A percentile compares a stretch with the other conserved stretches of the same genome.
phyloP scores from a whole-genome alignment of 768 basidiomycete species.

The Amanita rimosa region DNA sequence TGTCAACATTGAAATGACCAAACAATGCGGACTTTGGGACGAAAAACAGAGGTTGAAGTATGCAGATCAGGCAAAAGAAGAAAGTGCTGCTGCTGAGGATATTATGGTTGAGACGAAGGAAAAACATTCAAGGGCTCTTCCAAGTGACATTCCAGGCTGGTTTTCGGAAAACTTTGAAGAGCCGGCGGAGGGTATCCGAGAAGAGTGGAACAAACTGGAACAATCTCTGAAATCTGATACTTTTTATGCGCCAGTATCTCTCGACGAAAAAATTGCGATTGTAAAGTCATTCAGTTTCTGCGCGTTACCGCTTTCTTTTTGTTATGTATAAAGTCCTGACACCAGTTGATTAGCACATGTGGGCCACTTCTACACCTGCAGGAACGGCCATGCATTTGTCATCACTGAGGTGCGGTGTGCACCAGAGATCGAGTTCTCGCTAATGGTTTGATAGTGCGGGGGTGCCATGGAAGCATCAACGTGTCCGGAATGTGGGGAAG shows the following conservation, averaged over 20 bases:
- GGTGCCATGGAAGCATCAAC: slow-evolving; percentile 34
- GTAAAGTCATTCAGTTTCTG: slow-evolving; percentile 40
- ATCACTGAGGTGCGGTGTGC: slow-evolving; percentile 36
- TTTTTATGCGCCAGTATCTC: slow-evolving; percentile 40
- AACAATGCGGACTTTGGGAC: slow-evolving; percentile 15
- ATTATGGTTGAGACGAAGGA: slow-evolving; percentile 8
- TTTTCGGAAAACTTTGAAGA: slow-evolving; percentile 28
- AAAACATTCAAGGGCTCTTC: slow-evolving; percentile 11
- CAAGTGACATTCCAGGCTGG: slow-evolving; percentile 26
- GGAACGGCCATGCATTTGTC: slow-evolving; percentile 52
- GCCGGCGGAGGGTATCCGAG: slow-evolving; percentile 24
- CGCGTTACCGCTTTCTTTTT: slow-evolving; percentile 13
- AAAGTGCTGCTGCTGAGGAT: slow-evolving; percentile 4
- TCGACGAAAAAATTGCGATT: slow-evolving; percentile 40
- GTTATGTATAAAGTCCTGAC: neutral
- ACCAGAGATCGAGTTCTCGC: neutral
- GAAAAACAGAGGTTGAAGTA: slow-evolving; percentile 13
- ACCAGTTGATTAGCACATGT: slow-evolving; percentile 18
- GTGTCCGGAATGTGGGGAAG: slow-evolving; percentile 49
- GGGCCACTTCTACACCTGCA: slow-evolving; percentile 39
- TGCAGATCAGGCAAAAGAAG: slow-evolving; percentile 10
- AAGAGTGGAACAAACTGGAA: slow-evolving; percentile 36
- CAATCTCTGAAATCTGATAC: slow-evolving; percentile 26
- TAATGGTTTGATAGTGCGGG: slow-evolving; percentile 34
- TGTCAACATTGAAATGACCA: slow-evolving; percentile 29